A percentile compares a stretch with the other conserved stretches of the same genome.
phyloP scores from a whole-genome alignment of 768 basidiomycete genomes.

The Agaricus blazei region DNA sequence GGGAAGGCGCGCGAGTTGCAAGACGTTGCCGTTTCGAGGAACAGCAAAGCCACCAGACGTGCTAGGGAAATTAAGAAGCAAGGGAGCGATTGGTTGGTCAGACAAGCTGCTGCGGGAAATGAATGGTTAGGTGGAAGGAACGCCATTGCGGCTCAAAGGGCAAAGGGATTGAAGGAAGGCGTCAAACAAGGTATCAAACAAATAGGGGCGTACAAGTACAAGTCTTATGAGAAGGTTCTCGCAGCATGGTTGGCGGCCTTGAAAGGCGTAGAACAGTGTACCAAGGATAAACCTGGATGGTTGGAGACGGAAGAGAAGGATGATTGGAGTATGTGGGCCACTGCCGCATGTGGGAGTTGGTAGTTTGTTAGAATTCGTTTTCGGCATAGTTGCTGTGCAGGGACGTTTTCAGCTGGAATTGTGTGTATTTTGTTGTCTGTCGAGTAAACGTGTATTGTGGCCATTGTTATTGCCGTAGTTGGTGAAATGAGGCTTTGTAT shows the following conservation, averaged over 20 bases:
- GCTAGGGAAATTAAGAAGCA: constrained; percentile 49
- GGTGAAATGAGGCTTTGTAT: no score
- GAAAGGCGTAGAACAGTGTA: background rate
- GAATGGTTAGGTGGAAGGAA: constrained; percentile 38
- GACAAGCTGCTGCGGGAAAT: constrained; percentile 25
- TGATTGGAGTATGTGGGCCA: background rate
- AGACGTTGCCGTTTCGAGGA: constrained; percentile 39
- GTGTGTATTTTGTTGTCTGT: no score
- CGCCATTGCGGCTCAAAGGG: constrained; percentile 36
- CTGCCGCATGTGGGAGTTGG: background rate
- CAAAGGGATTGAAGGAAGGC: constrained; percentile 33
- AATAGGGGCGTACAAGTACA: constrained; percentile 18
- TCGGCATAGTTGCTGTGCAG: no score
- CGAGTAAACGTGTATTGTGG: background rate
- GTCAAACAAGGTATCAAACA: constrained; percentile 28
- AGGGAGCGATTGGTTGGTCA: constrained; percentile 38
- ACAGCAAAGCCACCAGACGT: constrained; percentile 46
- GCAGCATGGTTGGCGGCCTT: constrained; percentile 15
- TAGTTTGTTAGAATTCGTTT: background rate
- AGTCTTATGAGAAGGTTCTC: constrained; percentile 17
- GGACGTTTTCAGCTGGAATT: no score
- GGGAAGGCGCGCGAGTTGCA: constrained; percentile 39
- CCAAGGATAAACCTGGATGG: constrained; percentile 9
- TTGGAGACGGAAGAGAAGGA: background rate
- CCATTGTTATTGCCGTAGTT: no score